phyloP scores from a whole-genome alignment of 495 filamentous ascomycete genomes.

The Cryomyces minteri region DNA sequence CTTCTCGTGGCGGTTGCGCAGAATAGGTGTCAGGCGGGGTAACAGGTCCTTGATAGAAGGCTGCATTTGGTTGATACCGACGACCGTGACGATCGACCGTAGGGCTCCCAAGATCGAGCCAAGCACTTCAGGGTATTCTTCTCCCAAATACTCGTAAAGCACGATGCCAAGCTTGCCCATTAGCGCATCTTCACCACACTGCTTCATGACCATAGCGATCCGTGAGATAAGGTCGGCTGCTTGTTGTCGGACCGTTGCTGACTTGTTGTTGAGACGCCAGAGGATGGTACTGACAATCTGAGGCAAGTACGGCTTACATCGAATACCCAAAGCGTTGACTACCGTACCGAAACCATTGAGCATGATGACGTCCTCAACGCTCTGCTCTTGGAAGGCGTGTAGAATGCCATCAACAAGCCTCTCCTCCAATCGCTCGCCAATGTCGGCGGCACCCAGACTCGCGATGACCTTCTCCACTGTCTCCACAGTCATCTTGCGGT shows the following conservation, averaged over 20 bases:
- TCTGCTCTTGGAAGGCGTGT: slow-evolving; percentile 95
- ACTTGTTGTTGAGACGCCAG: slow-evolving; percentile 97
- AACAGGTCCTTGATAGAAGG: slow-evolving; percentile 96
- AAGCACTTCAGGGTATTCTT: slow-evolving; percentile 96
- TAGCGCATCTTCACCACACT: slow-evolving; percentile 85
- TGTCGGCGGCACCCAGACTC: slow-evolving; percentile 79
- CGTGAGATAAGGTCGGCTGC: slow-evolving; percentile 92
- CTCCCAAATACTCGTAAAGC: slow-evolving; percentile 97
- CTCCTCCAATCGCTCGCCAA: slow-evolving; percentile 83
- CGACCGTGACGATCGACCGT: slow-evolving; percentile 90
- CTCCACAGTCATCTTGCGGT: slow-evolving; percentile 98
- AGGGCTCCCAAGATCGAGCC: slow-evolving; percentile 93
- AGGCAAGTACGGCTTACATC: slow-evolving; percentile 90
- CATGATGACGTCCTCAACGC: slow-evolving; percentile 88
- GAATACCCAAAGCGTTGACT: slow-evolving; percentile 82
- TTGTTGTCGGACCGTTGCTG: slow-evolving; percentile 87
- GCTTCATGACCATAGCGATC: slow-evolving; percentile 96
- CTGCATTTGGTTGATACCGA: slow-evolving; percentile 97
- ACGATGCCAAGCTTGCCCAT: slow-evolving; percentile 94
- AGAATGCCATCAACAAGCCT: slow-evolving; percentile 91
- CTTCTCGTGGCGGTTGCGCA: slow-evolving; percentile 84
- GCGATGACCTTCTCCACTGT: slow-evolving; percentile 92
- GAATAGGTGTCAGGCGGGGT: slow-evolving; percentile 84
- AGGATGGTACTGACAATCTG: slow-evolving; percentile 94
- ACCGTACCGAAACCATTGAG: slow-evolving; percentile 98